Conservation (phyloP, 352 stramenopile genomes). For the Globisporangium alternatum region DNA sequence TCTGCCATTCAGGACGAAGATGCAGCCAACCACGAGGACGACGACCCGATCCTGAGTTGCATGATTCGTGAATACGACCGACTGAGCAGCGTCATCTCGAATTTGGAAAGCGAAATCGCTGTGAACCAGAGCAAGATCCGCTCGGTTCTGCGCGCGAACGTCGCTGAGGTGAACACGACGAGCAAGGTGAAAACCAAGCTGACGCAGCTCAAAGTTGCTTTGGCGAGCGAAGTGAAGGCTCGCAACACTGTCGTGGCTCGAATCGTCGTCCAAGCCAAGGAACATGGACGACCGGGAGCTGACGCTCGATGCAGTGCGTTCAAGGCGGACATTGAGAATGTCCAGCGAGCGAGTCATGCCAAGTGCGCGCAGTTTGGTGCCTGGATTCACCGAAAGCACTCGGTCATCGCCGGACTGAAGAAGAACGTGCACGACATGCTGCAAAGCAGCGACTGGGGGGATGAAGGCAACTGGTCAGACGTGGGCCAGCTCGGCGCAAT, state of each 20-base stretch:
- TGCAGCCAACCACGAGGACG: not conserved
- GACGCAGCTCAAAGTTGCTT: not conserved
- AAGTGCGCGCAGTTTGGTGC: not conserved
- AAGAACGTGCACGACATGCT: not conserved
- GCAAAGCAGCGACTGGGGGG: not conserved
- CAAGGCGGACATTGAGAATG: not conserved
- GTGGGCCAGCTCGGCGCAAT: not conserved
- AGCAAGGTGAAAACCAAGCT: not conserved
- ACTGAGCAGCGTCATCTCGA: not conserved
- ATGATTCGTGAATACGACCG: not conserved
- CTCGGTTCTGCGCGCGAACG: not conserved
- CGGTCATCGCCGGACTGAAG: not conserved
- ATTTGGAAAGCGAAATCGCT: not conserved
- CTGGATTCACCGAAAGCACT: not conserved
- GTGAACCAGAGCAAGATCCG: not conserved
- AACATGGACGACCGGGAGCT: not conserved
- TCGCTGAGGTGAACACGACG: not conserved
- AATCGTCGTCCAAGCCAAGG: not conserved
- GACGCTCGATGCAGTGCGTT: not conserved
- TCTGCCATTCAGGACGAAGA: not conserved
- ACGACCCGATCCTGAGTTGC: not conserved
- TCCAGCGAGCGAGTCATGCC: not conserved
- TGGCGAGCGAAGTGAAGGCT: not conserved
- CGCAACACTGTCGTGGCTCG: not conserved
- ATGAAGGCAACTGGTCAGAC: not conserved